phyloP scores from a whole-genome alignment of 192 early-diverging fungal species.

The Dissophora globulifera region DNA sequence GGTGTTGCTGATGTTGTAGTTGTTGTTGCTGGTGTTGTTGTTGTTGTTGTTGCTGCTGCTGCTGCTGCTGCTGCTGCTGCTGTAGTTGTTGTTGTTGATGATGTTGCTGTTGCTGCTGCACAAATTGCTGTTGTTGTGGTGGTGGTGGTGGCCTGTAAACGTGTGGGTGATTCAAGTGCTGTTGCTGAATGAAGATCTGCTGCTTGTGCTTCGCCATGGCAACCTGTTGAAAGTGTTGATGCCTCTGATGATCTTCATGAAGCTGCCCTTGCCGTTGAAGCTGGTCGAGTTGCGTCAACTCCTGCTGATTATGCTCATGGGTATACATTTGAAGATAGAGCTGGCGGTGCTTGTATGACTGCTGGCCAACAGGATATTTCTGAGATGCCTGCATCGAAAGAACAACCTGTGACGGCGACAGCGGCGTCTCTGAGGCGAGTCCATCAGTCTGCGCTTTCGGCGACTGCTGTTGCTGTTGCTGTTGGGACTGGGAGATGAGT shows the following conservation, averaged over 20 bases:
- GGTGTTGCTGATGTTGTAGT: neutral
- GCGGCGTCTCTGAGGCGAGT: neutral
- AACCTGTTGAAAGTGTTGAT: slow-evolving; percentile 30
- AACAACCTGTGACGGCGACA: slow-evolving; percentile 18
- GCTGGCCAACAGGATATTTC: slow-evolving; percentile 19
- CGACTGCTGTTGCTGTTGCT: neutral
- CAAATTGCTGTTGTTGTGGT: slow-evolving; percentile 1
- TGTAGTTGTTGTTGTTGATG: slow-evolving; percentile 6
- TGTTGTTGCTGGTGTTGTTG: slow-evolving; percentile 24
- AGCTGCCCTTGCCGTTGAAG: slow-evolving; percentile 29
- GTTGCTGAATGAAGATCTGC: slow-evolving; percentile 40
- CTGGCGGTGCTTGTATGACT: slow-evolving; percentile 22
- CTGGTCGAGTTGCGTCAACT: slow-evolving; percentile 21
- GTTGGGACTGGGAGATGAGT: no score
- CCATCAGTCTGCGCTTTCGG: no score
- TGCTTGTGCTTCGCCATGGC: slow-evolving; percentile 40
- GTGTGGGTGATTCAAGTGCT: slow-evolving; percentile 8
- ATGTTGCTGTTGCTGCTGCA: slow-evolving; percentile 7
- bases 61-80: neutral
- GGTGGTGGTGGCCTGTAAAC: slow-evolving; percentile 2
- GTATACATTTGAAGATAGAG: slow-evolving; percentile 43
- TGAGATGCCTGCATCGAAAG: slow-evolving; percentile 26
- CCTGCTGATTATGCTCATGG: slow-evolving; percentile 38
- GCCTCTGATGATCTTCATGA: slow-evolving; percentile 18
- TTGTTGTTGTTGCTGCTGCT: slow-evolving; percentile 6